Evolutionary conservation across 495 filamentous ascomycete species (phyloP).

Genomic region (Antarctomyces pellizariae): DNA sequence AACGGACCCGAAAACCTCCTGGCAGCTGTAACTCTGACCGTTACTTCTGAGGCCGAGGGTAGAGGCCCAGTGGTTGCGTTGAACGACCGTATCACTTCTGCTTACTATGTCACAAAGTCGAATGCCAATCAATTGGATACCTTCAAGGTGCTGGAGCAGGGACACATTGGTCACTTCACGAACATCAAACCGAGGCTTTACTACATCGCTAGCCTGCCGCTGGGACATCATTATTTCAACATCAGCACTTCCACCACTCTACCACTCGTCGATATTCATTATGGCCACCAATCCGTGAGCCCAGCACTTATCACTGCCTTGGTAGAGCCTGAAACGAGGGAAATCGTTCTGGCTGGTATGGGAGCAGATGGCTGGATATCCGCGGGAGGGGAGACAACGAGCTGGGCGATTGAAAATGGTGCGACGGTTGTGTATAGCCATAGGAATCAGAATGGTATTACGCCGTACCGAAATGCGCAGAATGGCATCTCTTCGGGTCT

Average conservation of each 20-base stretch:
- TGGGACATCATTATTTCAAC: slow-evolving; percentile 17
- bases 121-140: slow-evolving; percentile 28
- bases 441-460: slow-evolving; percentile 11
- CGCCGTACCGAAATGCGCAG: slow-evolving; percentile 5
- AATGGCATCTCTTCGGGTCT: slow-evolving; percentile 12
- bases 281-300: too few relatives aligned
- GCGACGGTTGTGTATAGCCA: slow-evolving; percentile 12
- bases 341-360: slow-evolving; percentile 19
- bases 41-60: slow-evolving; percentile 12
- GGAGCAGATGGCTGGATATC: slow-evolving; percentile 14
- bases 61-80: slow-evolving; percentile 24
- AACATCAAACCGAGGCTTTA: slow-evolving; percentile 23
- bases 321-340: slow-evolving; percentile 18
- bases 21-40: slow-evolving; percentile 23
- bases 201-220: slow-evolving; percentile 17
- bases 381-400: slow-evolving; percentile 6
- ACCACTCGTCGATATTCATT: slow-evolving; percentile 23
- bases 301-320: slow-evolving; percentile 17
- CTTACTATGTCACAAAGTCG: slow-evolving; percentile 25
- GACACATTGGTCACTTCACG: slow-evolving; percentile 21
- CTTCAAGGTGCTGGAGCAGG: slow-evolving; percentile 23
- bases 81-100: slow-evolving; percentile 25
- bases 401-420: slow-evolving; percentile 9
- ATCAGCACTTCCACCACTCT: slow-evolving; percentile 13
- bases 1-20: slow-evolving; percentile 27